Evolutionary conservation across 345 rosid genomes (phyloP), one percentile per base, ranked within the genome.

Genomic region (Gynandropsis gynandra): DNA sequence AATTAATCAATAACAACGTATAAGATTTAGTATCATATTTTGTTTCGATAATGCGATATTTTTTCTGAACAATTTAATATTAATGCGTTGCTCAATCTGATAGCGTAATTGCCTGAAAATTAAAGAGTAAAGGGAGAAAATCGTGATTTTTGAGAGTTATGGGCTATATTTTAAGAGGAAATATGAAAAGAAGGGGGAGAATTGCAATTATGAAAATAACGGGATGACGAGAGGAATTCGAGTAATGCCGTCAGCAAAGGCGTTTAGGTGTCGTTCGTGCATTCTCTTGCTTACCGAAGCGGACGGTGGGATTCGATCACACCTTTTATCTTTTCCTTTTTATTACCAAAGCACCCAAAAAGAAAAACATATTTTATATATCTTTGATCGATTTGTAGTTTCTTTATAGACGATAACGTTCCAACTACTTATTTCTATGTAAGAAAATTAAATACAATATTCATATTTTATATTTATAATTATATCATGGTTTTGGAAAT

Each of bases 181-280:
- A 4, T 16, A 27, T 4, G 6, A 39, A 47, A 47, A 39, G 43
- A 54, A 41, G 60, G 33, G 1, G 18, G 50, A 4, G 18, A 31
- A 1, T 20, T 24, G 40, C 20, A 54, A 54, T 15, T 47, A 31
- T 39, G 39, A 62, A 62, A 38, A 54, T 45, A 14, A 53, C 45
- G 18, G 16, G 18, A 38, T 3, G 18, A 40, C 32, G 54, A 47
- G 39, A 54, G 41, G 42, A 46, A 35, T 21, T 10, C 35, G 29
- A 10, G n/a, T 24, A 51, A 19, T 51, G 69, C 45, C 44, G 44
- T 32, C 40, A 52, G 43, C 38, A 4, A 5, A 7, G 16, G 16
- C 35, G 16, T 47, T 59, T n/a, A n/a, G n/a, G 44, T 65, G 70
- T 55, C 50, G 60, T 58, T 65, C 56, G 65, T 65, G 70, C n/a